Evolutionary conservation across 176 grass and related monocot genomes (phyloP).

Genomic region (Melocanna baccifera): DNA sequence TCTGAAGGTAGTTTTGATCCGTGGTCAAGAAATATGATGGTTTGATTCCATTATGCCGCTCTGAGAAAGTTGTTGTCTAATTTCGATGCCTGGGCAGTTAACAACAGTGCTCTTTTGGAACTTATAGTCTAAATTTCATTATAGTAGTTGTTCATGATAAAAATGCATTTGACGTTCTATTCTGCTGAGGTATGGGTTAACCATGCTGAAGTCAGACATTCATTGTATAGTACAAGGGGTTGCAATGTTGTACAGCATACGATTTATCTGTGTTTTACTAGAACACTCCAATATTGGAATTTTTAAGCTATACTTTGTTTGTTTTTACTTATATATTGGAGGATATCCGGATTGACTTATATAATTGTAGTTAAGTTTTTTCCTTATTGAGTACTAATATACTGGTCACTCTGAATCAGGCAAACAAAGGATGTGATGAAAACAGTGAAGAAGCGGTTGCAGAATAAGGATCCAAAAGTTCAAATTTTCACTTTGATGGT

Average conservation of each 20-base stretch:
- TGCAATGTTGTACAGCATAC: not conserved
- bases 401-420: constrained; percentile 51
- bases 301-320: not conserved
- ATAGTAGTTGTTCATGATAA: not conserved
- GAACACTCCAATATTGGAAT: not conserved
- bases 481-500: constrained; percentile 88
- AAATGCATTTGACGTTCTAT: not conserved
- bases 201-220: not conserved
- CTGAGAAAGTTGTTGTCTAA: not conserved
- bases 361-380: not conserved
- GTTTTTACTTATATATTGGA: not conserved
- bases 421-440: constrained; percentile 87
- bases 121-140: not conserved
- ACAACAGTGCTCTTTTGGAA: not conserved
- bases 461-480: constrained; percentile 82
- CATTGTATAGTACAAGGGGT: not conserved
- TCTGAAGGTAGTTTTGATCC: not conserved
- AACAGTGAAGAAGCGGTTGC: constrained; percentile 80
- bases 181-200: not conserved
- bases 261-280: not conserved
- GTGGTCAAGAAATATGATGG: not conserved
- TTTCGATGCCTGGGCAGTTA: not conserved
- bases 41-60: not conserved
- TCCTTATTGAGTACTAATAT: constrained; percentile 4
- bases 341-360: not conserved